Base-by-base conservation (phyloP, 2,329 filamentous ascomycete species). In the Emmonsiellopsis sp. region DNA sequence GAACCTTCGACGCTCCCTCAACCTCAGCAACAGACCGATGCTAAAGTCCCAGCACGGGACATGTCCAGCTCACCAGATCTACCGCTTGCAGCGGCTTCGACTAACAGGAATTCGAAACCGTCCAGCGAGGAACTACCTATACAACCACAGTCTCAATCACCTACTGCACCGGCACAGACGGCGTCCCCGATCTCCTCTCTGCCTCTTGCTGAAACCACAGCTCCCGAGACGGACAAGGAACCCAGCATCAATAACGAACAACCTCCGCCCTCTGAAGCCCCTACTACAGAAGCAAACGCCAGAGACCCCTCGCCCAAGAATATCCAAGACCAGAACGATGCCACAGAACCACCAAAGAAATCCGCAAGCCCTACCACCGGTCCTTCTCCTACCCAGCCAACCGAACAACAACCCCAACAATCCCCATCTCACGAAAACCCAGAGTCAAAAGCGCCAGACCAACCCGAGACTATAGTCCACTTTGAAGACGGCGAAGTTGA, bases 401-500 rank as follows among this genome's bases (percentile, higher is more conserved):
- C 26, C 15, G 47, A 49, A 40, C 10, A 49, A 40, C 10, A 44
- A 35, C 7, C 47, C 26, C 38, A 10, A 44, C 10, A 32, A 30
- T 30, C 51, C 13, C 11, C 41, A 26, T 20, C 46, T 8, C 11
- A 42, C 7, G 40, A 42, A 42, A 15, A 8, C 15, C 40, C n/a
- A 37, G 15, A 42, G 42, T 13, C 37, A 32, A 30, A 15, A 34
- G 20, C 15, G 10, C 26, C 46, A 44, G 31, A 53, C 46, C 15
- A 20, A 38, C 7, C 48, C 15, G 37, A 46, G 42, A 51, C 16
- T 11, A 41, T 16, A 34, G 43, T 51, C 47, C 61, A 15, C 45
- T 58, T 59, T 35, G 64, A 69, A 15, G 70, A 70, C 38, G 67
- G 64, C 7, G 72, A 74, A 51, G 61, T 71, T 32, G 75, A 78